A percentile compares a stretch with the other conserved stretches of the same genome.
Conservation (phyloP, 306 rosid genomes). For the Prunus dulcis region DNA sequence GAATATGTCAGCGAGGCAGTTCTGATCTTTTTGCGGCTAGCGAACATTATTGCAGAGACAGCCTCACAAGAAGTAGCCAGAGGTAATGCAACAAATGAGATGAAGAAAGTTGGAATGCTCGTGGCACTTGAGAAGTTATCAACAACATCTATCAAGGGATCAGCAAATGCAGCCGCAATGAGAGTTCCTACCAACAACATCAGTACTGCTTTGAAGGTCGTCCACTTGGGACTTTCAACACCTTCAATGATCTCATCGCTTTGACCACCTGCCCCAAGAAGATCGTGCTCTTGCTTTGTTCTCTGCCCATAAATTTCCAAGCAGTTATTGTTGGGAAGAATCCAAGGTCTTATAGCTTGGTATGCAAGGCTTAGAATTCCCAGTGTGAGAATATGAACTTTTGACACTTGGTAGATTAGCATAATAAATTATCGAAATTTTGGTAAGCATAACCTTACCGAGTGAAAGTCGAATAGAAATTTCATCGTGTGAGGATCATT, state of each 20-base stretch:
- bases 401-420: too few species aligned
- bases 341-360: too few species aligned
- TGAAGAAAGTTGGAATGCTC: constrained; percentile 85
- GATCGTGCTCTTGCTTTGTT: constrained; percentile 67
- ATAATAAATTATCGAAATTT: not conserved
- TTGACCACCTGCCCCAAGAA: constrained; percentile 48
- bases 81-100: constrained; percentile 82
- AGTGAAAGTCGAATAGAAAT: constrained; percentile 46
- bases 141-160: constrained; percentile 86
- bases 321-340: not conserved
- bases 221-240: constrained; percentile 33
- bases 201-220: constrained; percentile 52
- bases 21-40: constrained; percentile 75
- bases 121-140: constrained; percentile 90
- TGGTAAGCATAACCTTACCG: constrained; percentile 41
- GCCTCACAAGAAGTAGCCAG: constrained; percentile 94
- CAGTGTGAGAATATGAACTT: too few species aligned
- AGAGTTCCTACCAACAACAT: constrained; percentile 62
- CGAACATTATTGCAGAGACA: constrained; percentile 80
- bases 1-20: constrained; percentile 89
- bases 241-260: constrained; percentile 48
- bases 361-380: too few species aligned
- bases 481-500: constrained; percentile 47
- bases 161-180: constrained; percentile 81
- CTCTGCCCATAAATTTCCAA: constrained; percentile 47